A percentile compares a stretch with the other conserved stretches of the same genome.
phyloP scores from a whole-genome alignment of 1,284 basidiomycete genomes.

The Ustilago trichophora region DNA sequence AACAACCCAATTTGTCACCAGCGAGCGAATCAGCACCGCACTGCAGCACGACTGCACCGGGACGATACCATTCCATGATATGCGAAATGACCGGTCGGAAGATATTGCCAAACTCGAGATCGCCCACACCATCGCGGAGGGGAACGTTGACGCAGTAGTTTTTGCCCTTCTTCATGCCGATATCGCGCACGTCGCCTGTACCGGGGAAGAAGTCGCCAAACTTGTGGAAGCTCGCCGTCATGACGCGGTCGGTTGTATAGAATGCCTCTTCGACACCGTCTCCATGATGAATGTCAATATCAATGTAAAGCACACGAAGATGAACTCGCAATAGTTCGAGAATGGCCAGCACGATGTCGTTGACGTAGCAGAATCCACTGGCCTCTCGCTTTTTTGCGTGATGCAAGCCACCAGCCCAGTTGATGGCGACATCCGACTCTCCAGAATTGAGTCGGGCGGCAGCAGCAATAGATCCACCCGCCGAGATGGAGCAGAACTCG shows the following conservation, averaged over 20 bases:
- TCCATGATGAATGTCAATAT: conserved; percentile 97
- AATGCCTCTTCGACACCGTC: conserved; percentile 99
- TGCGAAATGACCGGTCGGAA: conserved; percentile 74
- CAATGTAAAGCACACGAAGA: conserved; percentile 92
- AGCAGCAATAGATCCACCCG: conserved; percentile 83
- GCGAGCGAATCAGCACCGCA: conserved; percentile 95
- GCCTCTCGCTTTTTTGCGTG: conserved; percentile 98
- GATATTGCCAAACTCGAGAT: conserved; percentile 77
- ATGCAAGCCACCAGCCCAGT: conserved; percentile 97
- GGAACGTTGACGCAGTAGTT: conserved; percentile 94
- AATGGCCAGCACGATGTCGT: conserved; percentile 72
- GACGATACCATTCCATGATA: conserved; percentile 89
- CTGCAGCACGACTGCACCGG: conserved; percentile 89
- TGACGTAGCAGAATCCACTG: conserved; percentile 95
- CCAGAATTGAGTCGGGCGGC: conserved; percentile 84
- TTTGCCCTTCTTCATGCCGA: conserved; percentile 84
- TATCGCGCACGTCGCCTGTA: conserved; percentile 76
- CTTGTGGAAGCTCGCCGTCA: conserved; percentile 92
- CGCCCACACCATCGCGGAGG: conserved; percentile 90
- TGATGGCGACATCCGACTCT: conserved; percentile 88
- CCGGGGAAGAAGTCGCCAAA: conserved; percentile 98
- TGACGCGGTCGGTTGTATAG: conserved; percentile 94
- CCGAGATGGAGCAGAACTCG: conserved; percentile 95
- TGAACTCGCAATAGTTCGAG: conserved; percentile 69
- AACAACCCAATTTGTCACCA: conserved; percentile 94